A percentile compares a stretch with the other conserved stretches of the same genome.
These are phyloP conservation scores for Phytophthora rubi DNA, from an alignment of 352 stramenopile genomes.

Conservation along the genomic window DNA sequence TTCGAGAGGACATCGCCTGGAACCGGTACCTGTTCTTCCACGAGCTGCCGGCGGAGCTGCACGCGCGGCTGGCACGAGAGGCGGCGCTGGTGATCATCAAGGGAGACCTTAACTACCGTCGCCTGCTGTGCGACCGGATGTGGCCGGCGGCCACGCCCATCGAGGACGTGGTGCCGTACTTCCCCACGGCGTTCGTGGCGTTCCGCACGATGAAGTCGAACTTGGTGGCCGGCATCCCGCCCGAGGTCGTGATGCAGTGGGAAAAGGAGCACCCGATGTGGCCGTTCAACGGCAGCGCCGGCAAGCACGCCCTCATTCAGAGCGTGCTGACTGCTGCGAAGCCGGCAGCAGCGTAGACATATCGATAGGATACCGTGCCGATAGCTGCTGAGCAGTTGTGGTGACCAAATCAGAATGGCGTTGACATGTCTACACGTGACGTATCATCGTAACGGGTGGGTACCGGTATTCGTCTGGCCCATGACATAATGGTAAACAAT, in stretches of 20 bases:
- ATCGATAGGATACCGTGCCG: background rate
- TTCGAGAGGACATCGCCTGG: conserved; percentile 52
- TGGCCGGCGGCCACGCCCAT: no score
- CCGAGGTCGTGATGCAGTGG: background rate
- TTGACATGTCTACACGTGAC: background rate
- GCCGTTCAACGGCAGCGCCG: conserved; percentile 4
- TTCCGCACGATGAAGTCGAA: no score
- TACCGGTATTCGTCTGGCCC: background rate
- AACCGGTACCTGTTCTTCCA: conserved; percentile 28
- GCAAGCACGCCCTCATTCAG: background rate
- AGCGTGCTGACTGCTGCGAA: background rate
- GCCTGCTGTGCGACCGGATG: no score
- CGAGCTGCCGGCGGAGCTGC: no score
- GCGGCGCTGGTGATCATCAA: no score
- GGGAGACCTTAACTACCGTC: no score
- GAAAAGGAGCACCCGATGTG: conserved; percentile 1
- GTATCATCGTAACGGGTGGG: background rate
- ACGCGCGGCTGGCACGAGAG: no score
- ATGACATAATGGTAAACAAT: background rate
- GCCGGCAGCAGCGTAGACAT: background rate
- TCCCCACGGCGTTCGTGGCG: no score
- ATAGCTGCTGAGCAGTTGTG: no score
- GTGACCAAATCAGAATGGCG: background rate
- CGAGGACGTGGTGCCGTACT: no score
- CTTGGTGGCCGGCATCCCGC: no score